These are phyloP conservation scores for Microstegium vimineum DNA, from an alignment of 176 grass and related monocot species.

Conservation along the genomic window DNA sequence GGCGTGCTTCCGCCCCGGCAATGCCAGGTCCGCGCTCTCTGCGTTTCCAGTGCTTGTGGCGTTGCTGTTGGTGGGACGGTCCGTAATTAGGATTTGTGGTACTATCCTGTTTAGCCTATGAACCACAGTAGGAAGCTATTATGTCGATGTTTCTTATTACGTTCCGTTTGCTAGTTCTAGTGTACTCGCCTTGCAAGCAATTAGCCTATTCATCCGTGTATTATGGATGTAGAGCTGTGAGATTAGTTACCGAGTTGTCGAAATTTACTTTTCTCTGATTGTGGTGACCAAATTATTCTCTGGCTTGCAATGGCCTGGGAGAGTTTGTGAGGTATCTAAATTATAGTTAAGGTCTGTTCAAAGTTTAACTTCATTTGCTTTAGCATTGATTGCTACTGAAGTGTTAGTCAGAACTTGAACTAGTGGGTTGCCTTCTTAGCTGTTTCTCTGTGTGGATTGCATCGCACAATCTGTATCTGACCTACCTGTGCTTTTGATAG, in stretches of 20 bases:
- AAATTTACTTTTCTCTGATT: not conserved
- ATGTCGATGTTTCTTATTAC: not conserved
- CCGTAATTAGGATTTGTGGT: not conserved
- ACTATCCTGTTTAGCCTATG: not conserved
- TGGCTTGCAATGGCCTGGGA: not conserved
- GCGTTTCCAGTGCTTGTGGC: not conserved
- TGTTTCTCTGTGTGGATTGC: not conserved
- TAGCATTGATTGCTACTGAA: conserved; percentile 3
- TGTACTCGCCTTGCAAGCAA: not conserved
- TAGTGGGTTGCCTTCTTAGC: conserved; percentile 1
- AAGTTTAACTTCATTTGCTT: not conserved
- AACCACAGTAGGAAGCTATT: not conserved
- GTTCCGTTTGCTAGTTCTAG: conserved; percentile 1
- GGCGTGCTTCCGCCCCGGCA: conserved; percentile 78
- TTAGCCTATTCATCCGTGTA: not conserved
- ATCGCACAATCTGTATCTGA: not conserved
- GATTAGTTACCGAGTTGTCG: not conserved
- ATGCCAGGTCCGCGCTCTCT: conserved; percentile 49
- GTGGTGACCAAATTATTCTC: not conserved
- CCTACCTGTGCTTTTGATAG: not conserved
- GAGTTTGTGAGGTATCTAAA: not conserved
- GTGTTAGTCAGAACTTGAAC: not conserved
- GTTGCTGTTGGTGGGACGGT: not conserved
- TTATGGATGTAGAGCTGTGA: not conserved
- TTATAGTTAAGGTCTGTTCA: not conserved